Conservation (phyloP, 208 protist species). For the Leishmania major region DNA sequence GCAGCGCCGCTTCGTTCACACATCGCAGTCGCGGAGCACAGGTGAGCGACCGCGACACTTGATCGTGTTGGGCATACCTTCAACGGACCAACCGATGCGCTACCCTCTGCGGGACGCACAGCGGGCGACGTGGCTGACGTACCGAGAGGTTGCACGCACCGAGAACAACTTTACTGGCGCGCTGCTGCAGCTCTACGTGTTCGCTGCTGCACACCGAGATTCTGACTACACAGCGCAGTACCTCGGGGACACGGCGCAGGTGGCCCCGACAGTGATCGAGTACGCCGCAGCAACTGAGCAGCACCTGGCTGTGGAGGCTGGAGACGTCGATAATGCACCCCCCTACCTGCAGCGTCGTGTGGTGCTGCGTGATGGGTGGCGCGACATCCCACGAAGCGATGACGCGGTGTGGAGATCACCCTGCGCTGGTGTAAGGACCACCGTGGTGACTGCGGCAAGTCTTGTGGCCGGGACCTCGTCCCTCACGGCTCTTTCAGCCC, state of each 20-base stretch:
- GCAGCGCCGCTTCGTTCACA: slow-evolving; percentile 9
- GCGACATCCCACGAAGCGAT: neutral
- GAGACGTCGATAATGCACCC: neutral
- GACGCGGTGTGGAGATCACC: slow-evolving; percentile 1
- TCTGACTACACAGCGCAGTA: neutral
- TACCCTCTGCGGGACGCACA: slow-evolving; percentile 28
- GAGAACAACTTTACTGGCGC: slow-evolving; percentile 33
- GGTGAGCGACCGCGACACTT: slow-evolving; percentile 9
- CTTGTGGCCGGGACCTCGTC: neutral
- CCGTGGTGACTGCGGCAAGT: neutral
- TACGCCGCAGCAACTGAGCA: neutral
- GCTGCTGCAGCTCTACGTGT: too few relatives aligned
- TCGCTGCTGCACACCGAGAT: neutral
- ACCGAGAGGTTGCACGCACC: slow-evolving; percentile 29
- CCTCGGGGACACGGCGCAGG: neutral
- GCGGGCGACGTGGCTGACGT: slow-evolving; percentile 46
- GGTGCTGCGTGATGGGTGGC: slow-evolving; percentile 2
- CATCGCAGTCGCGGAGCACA: neutral
- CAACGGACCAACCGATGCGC: neutral
- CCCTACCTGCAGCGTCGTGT: neutral
- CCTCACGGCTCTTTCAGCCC: neutral
- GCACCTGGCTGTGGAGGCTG: neutral
- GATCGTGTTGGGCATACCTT: neutral
- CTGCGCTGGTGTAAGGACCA: neutral
- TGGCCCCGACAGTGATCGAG: neutral